Evolutionary conservation across 768 basidiomycete species (phyloP), one percentile per base, ranked within the genome.

Genomic region (Mycena rebaudengoi): DNA sequence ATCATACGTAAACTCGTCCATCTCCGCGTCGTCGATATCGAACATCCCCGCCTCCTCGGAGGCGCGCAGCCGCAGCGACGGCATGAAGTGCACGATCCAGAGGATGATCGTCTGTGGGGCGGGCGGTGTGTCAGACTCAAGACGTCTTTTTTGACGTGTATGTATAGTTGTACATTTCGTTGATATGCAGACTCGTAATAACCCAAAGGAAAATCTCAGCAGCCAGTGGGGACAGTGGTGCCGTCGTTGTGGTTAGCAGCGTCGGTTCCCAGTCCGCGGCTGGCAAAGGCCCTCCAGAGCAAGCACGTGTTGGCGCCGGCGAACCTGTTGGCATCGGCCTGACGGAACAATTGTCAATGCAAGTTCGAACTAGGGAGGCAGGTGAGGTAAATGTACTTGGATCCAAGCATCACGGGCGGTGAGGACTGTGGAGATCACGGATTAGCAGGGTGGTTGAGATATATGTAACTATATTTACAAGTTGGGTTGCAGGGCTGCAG

Each of bases 1-100:
- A 76, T 95, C 92, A 70, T 94, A 94, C 2, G 92, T 90, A 65
- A 88, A 95, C 78, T 96, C 95, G 66, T 94, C 95, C 85, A 95
- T 89, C 80, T 96, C 91, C 1, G 88, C 84, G 70, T 95, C 92
- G 77, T 98, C 96, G 68, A 97, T 88, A 60, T 96, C 96, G 46
- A 97, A 79, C 39, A 90, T 86, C 77, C 92, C 91, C 13, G 79
- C 82, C 65, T 89, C 87, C 65, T 89, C 88, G 13, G 76, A 73
- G 29, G 82, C 82, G 56, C 94, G 90, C 66, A 98, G 84, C 39
- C 88, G 82, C 55, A 94, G 82, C 54, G 90, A 91, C 7, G 95
- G 95, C 70, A 94, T 89, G 76, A 78, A 89, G 78, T 96, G 93
- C 92, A 97, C 94, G 67, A 88, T 77, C 92, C 92, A 93, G 33